These are phyloP conservation scores for Diplotaxis tenuifolia DNA, from an alignment of 345 rosid genomes.

Conservation along the genomic window DNA sequence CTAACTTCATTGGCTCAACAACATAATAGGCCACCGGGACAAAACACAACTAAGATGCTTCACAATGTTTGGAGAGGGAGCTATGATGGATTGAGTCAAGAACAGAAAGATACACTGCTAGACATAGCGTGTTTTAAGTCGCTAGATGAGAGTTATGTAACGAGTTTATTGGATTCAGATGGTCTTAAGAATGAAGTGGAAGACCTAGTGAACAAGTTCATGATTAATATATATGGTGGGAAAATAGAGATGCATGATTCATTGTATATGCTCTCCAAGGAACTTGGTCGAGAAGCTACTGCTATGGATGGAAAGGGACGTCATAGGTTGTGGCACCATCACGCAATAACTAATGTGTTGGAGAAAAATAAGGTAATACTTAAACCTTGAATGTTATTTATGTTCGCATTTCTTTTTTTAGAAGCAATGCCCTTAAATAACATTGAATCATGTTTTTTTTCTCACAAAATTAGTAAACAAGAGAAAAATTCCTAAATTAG, in stretches of 20 bases:
- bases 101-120: constrained; percentile 32
- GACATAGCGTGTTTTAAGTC: constrained; percentile 42
- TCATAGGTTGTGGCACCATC: constrained; percentile 16
- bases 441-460: background rate
- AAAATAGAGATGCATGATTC: constrained; percentile 37
- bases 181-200: background rate
- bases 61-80: constrained; percentile 23
- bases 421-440: background rate
- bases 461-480: background rate
- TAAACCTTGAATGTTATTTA: background rate
- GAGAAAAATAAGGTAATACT: background rate
- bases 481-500: background rate
- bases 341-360: background rate
- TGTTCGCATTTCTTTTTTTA: background rate
- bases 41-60: constrained; percentile 18
- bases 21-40: background rate
- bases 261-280: constrained; percentile 23
- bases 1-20: constrained; percentile 7
- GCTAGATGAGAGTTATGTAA: background rate
- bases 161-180: constrained; percentile 22
- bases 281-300: constrained; percentile 23
- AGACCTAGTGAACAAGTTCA: constrained; percentile 31
- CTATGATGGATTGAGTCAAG: constrained; percentile 27
- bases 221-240: constrained; percentile 7
- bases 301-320: constrained; percentile 16